Evolutionary conservation across 805 yeast genomes (phyloP).

Genomic region (Scheffersomyces stipitis): DNA sequence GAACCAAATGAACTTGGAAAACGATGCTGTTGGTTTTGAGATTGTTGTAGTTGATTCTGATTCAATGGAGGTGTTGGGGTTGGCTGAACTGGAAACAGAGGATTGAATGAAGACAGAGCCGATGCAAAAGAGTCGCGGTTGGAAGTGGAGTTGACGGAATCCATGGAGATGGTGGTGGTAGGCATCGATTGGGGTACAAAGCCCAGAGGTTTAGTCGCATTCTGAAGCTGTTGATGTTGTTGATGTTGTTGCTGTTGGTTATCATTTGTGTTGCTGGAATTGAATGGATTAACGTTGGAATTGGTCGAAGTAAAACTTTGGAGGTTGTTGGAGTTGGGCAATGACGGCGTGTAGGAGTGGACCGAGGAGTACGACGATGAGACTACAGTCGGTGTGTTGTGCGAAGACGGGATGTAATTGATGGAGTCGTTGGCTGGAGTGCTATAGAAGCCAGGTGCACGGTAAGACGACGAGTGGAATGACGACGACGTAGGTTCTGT

Average conservation of each 20-base stretch:
- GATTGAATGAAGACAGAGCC: constrained; percentile 4
- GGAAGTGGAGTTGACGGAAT: constrained; percentile 33
- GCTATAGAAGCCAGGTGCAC: constrained; percentile 5
- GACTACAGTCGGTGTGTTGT: constrained; percentile 46
- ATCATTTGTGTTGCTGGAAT: not conserved
- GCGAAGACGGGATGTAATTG: constrained; percentile 38
- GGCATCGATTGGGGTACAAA: constrained; percentile 43
- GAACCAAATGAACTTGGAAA: constrained; percentile 3
- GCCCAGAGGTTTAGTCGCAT: constrained; percentile 3
- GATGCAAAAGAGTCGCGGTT: constrained; percentile 8
- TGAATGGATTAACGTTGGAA: constrained; percentile 1
- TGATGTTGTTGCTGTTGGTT: constrained; percentile 1
- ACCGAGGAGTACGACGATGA: constrained; percentile 44
- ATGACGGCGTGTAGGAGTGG: constrained; percentile 38
- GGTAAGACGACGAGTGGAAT: constrained; percentile 2
- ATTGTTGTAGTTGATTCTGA: constrained; percentile 28
- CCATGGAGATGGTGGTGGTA: constrained; percentile 53
- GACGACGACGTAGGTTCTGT: not conserved
- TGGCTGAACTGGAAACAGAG: too few species aligned
- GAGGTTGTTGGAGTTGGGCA: constrained; percentile 18
- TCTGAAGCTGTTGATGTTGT: constrained; percentile 5
- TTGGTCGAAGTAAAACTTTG: too few species aligned
- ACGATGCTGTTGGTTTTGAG: constrained; percentile 10
- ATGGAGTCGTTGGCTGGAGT: constrained; percentile 12
- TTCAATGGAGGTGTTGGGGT: constrained; percentile 48